Evolutionary conservation across 2,329 filamentous ascomycete genomes (phyloP), one percentile per base, ranked within the genome.

Genomic region (Pestalotiopsis sp.): DNA sequence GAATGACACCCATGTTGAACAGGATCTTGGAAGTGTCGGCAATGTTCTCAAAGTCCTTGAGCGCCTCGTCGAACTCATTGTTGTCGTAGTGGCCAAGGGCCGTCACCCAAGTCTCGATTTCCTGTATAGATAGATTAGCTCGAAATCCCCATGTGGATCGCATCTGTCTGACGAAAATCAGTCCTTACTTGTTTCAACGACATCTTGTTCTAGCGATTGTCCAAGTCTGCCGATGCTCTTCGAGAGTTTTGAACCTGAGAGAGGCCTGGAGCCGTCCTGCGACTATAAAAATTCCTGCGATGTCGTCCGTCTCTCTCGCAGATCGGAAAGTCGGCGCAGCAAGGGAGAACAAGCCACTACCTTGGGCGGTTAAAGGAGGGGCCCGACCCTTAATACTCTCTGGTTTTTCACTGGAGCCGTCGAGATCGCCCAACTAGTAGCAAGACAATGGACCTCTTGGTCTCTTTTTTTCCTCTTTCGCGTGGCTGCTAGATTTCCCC

Each of bases 91-190:
- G 91, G 74, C 85, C 90, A 66, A 99, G 89, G 81, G 96, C 96
- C 79, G 91, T 86, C 73, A 98, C 96, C 96, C 96, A 99, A 63
- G 94, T 97, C 84, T 98, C 95, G 81, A 99, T 99, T 92, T 99
- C 96, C 94, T 97, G 67, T 24, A 59, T 24, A 26, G 44, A 48
- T 20, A 56, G 68, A 71, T 56, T 71, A 67, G 70, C 66, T 22
- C 30, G 30, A 48, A 60, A n/a, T 30, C 35, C 30, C 52, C 56
- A 39, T 14, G 13, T 14, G 38, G 48, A 20, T 17, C 35, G 61
- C 10, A 60, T 68, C 74, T 66, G 65, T 61, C 24, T 35, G 20
- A 26, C 14, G 22, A 11, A 22, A 9, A 9, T 35, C 30, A 35
- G 17, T 22, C 26, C 58, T 61, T 20, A 78, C 76, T 73, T 78